Percentiles rank a stretch among this genome's conserved stretches.
These are phyloP conservation scores for Umbelopsis sp. DNA, from an alignment of 192 early-diverging fungal genomes.

Conservation along the genomic window DNA sequence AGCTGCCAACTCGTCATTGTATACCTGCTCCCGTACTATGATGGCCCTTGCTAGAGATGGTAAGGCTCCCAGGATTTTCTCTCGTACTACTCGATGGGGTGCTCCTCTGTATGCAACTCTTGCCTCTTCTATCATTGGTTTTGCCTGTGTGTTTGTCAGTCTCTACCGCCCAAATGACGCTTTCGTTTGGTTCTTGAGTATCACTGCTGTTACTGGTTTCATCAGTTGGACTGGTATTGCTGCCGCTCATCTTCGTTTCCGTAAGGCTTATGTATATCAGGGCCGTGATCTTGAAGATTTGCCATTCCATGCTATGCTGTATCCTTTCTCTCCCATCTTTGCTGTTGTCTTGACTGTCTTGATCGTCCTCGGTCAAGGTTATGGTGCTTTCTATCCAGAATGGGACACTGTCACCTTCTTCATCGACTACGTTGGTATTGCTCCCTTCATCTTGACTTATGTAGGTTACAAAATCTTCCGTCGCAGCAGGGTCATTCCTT, in stretches of 20 bases:
- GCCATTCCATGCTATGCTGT: conserved; percentile 67
- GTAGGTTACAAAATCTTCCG: conserved; percentile 61
- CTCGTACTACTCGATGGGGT: conserved; percentile 54
- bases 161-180: conserved; percentile 47
- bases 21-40: conserved; percentile 76
- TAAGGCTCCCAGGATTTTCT: conserved; percentile 68
- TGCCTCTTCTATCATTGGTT: conserved; percentile 53
- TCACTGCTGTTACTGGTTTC: conserved; percentile 76
- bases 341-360: conserved; percentile 58
- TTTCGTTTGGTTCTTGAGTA: conserved; percentile 61
- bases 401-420: conserved; percentile 58
- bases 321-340: conserved; percentile 67
- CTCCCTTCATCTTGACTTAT: conserved; percentile 59
- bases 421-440: conserved; percentile 62
- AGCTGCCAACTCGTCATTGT: conserved; percentile 79
- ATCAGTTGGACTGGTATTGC: conserved; percentile 81
- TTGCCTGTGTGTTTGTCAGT: conserved; percentile 50
- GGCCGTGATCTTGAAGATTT: conserved; percentile 60
- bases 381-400: conserved; percentile 48
- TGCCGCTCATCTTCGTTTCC: conserved; percentile 78
- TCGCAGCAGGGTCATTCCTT: conserved; percentile 57
- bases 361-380: conserved; percentile 67
- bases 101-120: conserved; percentile 58
- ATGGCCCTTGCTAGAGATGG: conserved; percentile 74
- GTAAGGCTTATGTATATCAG: conserved; percentile 72